phyloP scores from a whole-genome alignment of 495 filamentous ascomycete species.

The Aspergillus baeticus region DNA sequence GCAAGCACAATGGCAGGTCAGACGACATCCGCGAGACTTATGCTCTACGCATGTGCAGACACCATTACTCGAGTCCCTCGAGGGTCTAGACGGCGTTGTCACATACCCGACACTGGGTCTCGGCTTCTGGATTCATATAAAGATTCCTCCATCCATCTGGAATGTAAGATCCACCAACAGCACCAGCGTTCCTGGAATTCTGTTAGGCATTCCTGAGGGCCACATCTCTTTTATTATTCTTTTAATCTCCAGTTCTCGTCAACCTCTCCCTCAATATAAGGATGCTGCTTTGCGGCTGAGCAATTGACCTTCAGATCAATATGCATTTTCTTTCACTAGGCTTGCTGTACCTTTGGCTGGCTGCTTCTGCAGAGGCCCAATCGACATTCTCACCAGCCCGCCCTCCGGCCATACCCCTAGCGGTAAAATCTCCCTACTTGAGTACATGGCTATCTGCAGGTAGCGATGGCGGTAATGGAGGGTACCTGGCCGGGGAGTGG shows the following conservation, averaged over 20 bases:
- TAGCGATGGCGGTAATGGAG: slow-evolving; percentile 54
- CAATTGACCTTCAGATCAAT: slow-evolving; percentile 14
- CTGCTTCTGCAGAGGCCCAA: slow-evolving; percentile 25
- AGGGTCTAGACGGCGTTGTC: slow-evolving; percentile 13
- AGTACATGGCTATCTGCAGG: slow-evolving; percentile 56
- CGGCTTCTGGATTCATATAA: slow-evolving; percentile 6
- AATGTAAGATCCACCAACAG: slow-evolving; percentile 24
- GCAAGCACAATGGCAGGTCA: slow-evolving; percentile 20
- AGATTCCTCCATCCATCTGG: slow-evolving; percentile 13
- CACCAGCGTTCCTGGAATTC: slow-evolving; percentile 38
- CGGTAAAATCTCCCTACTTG: slow-evolving; percentile 58
- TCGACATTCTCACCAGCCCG: slow-evolving; percentile 56
- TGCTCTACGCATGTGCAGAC: slow-evolving; percentile 10
- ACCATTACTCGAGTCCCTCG: slow-evolving; percentile 4
- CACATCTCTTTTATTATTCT: slow-evolving; percentile 15
- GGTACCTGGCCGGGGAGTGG: slow-evolving; percentile 59
- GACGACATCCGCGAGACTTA: slow-evolving; percentile 15
- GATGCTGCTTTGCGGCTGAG: slow-evolving; percentile 25
- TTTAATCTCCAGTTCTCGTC: background rate
- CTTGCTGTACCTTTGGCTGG: slow-evolving; percentile 26
- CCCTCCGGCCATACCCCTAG: slow-evolving; percentile 55
- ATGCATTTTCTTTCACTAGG: slow-evolving; percentile 31
- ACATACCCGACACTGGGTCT: background rate
- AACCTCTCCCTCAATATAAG: background rate
- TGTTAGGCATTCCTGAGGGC: slow-evolving; percentile 29